Base-by-base conservation (phyloP, 2,329 filamentous ascomycete species). In the Lanzia echinophila region DNA sequence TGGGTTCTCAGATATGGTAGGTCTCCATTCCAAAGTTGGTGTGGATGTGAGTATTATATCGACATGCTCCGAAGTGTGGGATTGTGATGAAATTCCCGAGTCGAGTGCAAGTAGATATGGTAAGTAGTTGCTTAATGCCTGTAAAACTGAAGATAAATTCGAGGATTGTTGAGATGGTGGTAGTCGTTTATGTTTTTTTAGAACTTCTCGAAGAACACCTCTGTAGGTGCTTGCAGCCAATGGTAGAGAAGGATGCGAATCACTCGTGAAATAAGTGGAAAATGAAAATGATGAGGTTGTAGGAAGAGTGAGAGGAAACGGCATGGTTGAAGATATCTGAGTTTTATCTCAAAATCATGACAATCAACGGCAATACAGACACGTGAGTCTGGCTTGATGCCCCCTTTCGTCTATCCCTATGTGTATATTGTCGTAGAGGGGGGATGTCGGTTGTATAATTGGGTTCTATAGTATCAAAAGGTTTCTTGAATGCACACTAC, bases 161-260 rank as follows among this genome's bases (percentile, higher is more conserved):
- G 84, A 76, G 6, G 82, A 73, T 69, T 90, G 88, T 22, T 87
- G 83, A 10, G 80, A 68, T 8, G 86, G 77, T 3, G 88, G 79
- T n/a, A 96, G 80, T 50, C 90, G 84, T 71, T 96, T 97, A 76
- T 96, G 85, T 63, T 84, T 84, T 73, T 97, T 97, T 56, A 99
- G 78, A 2, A 84, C 81, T 69, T 92, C 84, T 63, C 90, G 84
- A 49, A 96, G 79, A 17, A 95, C 82, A 62, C 88, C 87, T 56
- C 94, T 88, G 66, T 89, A 83, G 8, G 88, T 92, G 61, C 90
- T 91, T 20, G 90, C 86, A 52, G 82, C 81, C 63, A 92, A 81
- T 22, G 90, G 89, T 41, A 99, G 78, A 0, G 92, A 96, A 3
- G 94, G 92, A 70, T 97, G 92, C 2, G 89, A 90, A 60, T 84